Conservation (phyloP, 2,329 filamentous ascomycete species). For the Colletotrichum navitas region DNA sequence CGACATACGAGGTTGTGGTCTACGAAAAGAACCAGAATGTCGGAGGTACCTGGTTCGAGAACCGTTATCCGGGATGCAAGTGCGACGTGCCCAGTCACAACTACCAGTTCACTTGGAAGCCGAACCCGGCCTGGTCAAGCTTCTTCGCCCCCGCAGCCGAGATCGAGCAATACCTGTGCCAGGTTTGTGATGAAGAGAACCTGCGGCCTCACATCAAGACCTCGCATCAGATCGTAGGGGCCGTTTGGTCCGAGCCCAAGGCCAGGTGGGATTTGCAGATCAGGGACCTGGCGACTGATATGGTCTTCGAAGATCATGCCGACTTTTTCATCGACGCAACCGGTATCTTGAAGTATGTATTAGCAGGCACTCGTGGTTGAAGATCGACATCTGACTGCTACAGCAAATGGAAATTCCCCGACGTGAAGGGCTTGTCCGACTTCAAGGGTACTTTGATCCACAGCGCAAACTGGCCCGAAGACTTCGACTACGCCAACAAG, state of each 20-base stretch:
- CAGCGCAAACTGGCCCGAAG: slow-evolving; percentile 65
- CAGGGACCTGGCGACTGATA: slow-evolving; percentile 53
- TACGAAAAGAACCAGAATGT: slow-evolving; percentile 69
- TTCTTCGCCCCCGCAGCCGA: slow-evolving; percentile 68
- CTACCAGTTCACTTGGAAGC: slow-evolving; percentile 73
- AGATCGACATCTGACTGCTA: slow-evolving; percentile 36
- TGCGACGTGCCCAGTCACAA: slow-evolving; percentile 71
- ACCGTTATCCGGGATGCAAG: slow-evolving; percentile 68
- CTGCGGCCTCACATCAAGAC: slow-evolving; percentile 60
- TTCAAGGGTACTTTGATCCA: slow-evolving; percentile 66
- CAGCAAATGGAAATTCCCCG: slow-evolving; percentile 67
- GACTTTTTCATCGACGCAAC: slow-evolving; percentile 64
- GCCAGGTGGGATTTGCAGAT: slow-evolving; percentile 59
- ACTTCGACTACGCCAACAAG: slow-evolving; percentile 63
- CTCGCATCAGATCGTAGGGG: slow-evolving; percentile 56
- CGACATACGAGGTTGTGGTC: slow-evolving; percentile 58
- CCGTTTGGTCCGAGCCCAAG: slow-evolving; percentile 59
- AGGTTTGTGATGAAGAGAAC: slow-evolving; percentile 61
- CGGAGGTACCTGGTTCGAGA: slow-evolving; percentile 71
- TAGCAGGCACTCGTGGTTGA: background rate
- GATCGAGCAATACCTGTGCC: slow-evolving; percentile 66
- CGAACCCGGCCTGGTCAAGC: slow-evolving; percentile 69
- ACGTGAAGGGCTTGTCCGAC: slow-evolving; percentile 58
- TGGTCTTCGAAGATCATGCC: slow-evolving; percentile 58
- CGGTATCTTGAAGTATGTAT: slow-evolving; percentile 65